Conservation (phyloP, 768 basidiomycete species). For the Omphalotus guepiniiformis region DNA sequence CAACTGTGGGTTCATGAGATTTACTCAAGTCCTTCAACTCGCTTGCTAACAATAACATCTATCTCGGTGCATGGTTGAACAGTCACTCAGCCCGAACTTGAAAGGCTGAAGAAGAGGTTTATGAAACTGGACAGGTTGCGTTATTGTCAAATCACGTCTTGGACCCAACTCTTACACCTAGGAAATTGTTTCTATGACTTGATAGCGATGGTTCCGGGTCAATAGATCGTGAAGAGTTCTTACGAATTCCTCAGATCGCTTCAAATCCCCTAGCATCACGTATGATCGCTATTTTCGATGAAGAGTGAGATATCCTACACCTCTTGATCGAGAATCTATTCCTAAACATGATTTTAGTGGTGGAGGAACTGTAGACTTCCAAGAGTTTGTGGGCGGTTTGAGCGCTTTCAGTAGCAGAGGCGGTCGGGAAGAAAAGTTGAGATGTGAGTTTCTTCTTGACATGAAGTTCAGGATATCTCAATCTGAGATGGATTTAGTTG, state of each 20-base stretch:
- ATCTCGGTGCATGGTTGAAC: constrained; percentile 10
- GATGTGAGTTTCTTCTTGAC: constrained; percentile 77
- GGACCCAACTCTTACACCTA: constrained; percentile 1
- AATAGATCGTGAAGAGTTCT: constrained; percentile 97
- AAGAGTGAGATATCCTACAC: constrained; percentile 70
- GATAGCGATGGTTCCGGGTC: constrained; percentile 92
- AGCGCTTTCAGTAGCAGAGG: constrained; percentile 98
- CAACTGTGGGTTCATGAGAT: constrained; percentile 72
- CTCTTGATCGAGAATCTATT: neutral
- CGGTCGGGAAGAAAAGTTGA: constrained; percentile 93
- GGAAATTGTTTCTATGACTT: neutral
- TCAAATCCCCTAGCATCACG: constrained; percentile 94
- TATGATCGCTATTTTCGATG: constrained; percentile 99
- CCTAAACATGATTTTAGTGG: constrained; percentile 53
- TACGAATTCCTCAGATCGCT: constrained; percentile 98
- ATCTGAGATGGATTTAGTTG: constrained; percentile 71
- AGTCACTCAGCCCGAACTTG: constrained; percentile 95
- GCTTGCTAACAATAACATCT: constrained; percentile 9
- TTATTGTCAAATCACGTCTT: constrained; percentile 13
- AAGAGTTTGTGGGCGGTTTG: constrained; percentile 96
- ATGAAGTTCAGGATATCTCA: no score
- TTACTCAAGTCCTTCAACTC: neutral
- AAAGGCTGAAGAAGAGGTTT: constrained; percentile 96
- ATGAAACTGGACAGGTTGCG: constrained; percentile 98
- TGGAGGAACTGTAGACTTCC: constrained; percentile 97